phyloP scores from a whole-genome alignment of 1,139 yeast genomes.

The Saccharomyces hybrid region DNA sequence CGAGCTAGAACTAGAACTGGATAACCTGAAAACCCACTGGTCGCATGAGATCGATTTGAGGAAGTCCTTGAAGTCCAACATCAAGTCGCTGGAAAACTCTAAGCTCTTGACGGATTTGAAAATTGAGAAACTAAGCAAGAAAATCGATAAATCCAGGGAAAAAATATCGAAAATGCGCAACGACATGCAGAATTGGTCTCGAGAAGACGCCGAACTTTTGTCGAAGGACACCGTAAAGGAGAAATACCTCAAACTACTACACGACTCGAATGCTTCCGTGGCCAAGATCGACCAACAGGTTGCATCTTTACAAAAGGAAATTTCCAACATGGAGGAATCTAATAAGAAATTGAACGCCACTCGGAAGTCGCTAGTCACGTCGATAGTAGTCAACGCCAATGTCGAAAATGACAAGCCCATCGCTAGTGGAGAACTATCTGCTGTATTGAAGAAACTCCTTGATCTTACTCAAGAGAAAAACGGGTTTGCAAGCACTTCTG shows the following conservation, averaged over 20 bases:
- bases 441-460: slow-evolving; percentile 16
- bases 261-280: neutral
- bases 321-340: slow-evolving; percentile 9
- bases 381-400: neutral
- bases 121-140: slow-evolving; percentile 24
- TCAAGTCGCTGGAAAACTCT: slow-evolving; percentile 30
- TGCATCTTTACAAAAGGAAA: neutral
- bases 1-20: slow-evolving; percentile 25
- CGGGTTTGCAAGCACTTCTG: slow-evolving; percentile 18
- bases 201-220: slow-evolving; percentile 17
- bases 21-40: slow-evolving; percentile 28
- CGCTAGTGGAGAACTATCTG: slow-evolving; percentile 6
- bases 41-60: slow-evolving; percentile 28
- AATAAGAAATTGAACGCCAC: neutral
- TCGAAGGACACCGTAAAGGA: slow-evolving; percentile 8
- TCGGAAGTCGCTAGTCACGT: neutral
- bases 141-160: slow-evolving; percentile 17
- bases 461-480: slow-evolving; percentile 21
- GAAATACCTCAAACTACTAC: neutral
- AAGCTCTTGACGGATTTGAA: slow-evolving; percentile 29
- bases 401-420: neutral
- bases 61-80: slow-evolving; percentile 28
- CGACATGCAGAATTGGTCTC: slow-evolving; percentile 24
- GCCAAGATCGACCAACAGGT: neutral
- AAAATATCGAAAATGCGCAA: slow-evolving; percentile 25